phyloP scores from a whole-genome alignment of 768 basidiomycete genomes.

The Neoboletus magnificus region DNA sequence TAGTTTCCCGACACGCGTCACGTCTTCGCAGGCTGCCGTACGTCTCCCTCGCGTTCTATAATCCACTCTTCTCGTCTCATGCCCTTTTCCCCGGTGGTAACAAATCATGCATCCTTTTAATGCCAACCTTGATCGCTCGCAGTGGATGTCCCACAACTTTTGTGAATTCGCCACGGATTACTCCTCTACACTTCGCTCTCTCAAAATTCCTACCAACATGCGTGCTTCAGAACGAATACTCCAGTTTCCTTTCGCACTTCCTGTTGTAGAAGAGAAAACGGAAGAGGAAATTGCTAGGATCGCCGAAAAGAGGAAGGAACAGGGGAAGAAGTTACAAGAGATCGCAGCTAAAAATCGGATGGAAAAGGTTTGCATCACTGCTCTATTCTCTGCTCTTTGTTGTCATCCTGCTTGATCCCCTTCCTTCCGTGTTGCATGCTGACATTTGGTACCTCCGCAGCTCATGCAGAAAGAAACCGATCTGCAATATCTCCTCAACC shows the following conservation, averaged over 20 bases:
- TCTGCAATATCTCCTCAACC: slow-evolving; percentile 56
- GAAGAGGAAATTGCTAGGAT: slow-evolving; percentile 83
- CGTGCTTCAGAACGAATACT: slow-evolving; percentile 66
- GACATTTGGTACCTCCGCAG: slow-evolving; percentile 34
- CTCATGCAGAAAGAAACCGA: slow-evolving; percentile 75
- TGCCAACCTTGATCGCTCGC: neutral
- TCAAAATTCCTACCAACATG: slow-evolving; percentile 66
- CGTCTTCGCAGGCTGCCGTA: slow-evolving; percentile 73
- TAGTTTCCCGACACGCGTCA: slow-evolving; percentile 83
- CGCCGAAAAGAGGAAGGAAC: slow-evolving; percentile 79
- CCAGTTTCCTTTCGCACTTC: slow-evolving; percentile 78
- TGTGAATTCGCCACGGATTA: slow-evolving; percentile 85
- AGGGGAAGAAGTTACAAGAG: slow-evolving; percentile 86
- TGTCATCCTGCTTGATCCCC: neutral
- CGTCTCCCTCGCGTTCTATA: slow-evolving; percentile 18
- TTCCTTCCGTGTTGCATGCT: neutral
- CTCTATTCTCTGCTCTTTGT: neutral
- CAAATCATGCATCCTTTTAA: neutral
- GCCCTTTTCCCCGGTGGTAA: neutral
- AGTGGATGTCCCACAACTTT: slow-evolving; percentile 92
- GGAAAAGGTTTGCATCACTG: slow-evolving; percentile 63
- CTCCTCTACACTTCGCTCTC: slow-evolving; percentile 52
- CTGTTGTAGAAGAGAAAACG: slow-evolving; percentile 75
- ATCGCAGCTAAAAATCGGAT: slow-evolving; percentile 78
- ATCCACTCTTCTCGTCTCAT: neutral